These are phyloP conservation scores for Penicillium tannophilum DNA, from an alignment of 495 filamentous ascomycete species.

Conservation along the genomic window DNA sequence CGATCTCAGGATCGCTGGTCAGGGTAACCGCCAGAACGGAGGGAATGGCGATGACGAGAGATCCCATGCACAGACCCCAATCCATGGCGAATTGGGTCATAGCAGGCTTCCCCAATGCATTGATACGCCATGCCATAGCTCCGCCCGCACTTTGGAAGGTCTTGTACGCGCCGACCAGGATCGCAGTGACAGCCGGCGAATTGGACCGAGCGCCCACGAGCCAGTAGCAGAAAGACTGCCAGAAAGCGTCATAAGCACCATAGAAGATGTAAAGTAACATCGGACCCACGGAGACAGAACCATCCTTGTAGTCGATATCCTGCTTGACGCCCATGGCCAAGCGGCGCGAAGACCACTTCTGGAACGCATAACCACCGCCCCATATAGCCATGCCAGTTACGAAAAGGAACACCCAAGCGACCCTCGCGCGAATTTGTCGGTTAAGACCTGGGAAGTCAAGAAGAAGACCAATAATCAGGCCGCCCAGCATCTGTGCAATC, in stretches of 20 bases:
- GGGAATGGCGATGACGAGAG: conserved; percentile 69
- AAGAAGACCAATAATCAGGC: conserved; percentile 49
- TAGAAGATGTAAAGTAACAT: conserved; percentile 60
- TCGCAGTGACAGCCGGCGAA: conserved; percentile 80
- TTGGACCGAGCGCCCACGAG: conserved; percentile 83
- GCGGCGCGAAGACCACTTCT: conserved; percentile 42
- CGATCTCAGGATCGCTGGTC: conserved; percentile 23
- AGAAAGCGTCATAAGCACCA: conserved; percentile 54
- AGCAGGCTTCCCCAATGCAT: conserved; percentile 63
- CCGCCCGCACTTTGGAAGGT: conserved; percentile 86
- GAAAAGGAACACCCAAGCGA: conserved; percentile 50
- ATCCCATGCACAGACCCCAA: conserved; percentile 69
- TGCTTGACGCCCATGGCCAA: conserved; percentile 34
- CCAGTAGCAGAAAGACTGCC: conserved; percentile 85
- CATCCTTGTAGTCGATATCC: conserved; percentile 41
- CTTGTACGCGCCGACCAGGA: conserved; percentile 90
- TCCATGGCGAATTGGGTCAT: conserved; percentile 56
- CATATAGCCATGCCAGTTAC: conserved; percentile 52
- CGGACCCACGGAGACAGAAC: conserved; percentile 43
- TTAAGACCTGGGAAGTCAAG: conserved; percentile 46
- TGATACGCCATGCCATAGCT: conserved; percentile 80
- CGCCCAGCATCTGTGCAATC: conserved; percentile 57
- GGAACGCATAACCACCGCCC: conserved; percentile 57
- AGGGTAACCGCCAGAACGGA: conserved; percentile 54
- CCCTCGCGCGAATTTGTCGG: conserved; percentile 43